phyloP scores from a whole-genome alignment of 345 rosid genomes.

The Citrus cavaleriei region DNA sequence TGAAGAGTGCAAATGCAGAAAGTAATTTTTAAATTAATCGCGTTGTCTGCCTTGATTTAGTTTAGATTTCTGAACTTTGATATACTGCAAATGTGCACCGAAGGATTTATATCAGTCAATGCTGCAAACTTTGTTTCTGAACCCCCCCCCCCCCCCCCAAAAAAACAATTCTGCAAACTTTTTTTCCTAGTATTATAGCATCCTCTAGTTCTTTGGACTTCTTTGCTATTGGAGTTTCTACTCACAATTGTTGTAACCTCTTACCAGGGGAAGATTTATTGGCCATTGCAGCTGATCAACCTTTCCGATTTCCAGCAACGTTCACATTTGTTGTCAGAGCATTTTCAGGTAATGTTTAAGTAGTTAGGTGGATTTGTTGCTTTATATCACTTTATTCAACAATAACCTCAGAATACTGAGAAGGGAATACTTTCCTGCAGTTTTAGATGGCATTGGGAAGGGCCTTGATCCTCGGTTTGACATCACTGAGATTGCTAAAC shows the following conservation, averaged over 20 bases:
- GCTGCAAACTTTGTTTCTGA: neutral
- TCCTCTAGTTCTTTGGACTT: neutral
- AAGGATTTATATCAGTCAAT: neutral
- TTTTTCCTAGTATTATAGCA: neutral
- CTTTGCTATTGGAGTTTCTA: neutral
- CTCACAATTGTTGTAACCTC: slow-evolving; percentile 19
- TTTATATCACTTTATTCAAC: slow-evolving; percentile 9
- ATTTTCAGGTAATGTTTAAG: slow-evolving; percentile 66
- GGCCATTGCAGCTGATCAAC: slow-evolving; percentile 97
- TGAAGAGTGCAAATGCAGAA: neutral
- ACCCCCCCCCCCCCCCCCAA: no score
- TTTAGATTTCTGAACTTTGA: neutral
- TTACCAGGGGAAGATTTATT: slow-evolving; percentile 91
- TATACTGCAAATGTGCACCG: neutral
- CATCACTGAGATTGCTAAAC: slow-evolving; percentile 96
- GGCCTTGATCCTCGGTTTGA: slow-evolving; percentile 98
- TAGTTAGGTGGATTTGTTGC: slow-evolving; percentile 4
- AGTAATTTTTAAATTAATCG: neutral
- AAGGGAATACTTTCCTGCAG: slow-evolving; percentile 37
- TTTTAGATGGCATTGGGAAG: slow-evolving; percentile 96
- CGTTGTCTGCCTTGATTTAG: neutral
- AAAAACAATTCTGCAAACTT: neutral
- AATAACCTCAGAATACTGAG: slow-evolving; percentile 1
- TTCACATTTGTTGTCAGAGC: slow-evolving; percentile 99
- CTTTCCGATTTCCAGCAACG: slow-evolving; percentile 97